Evolutionary conservation across 805 yeast species (phyloP).

Genomic region (Sporopachydermia quercuum): DNA sequence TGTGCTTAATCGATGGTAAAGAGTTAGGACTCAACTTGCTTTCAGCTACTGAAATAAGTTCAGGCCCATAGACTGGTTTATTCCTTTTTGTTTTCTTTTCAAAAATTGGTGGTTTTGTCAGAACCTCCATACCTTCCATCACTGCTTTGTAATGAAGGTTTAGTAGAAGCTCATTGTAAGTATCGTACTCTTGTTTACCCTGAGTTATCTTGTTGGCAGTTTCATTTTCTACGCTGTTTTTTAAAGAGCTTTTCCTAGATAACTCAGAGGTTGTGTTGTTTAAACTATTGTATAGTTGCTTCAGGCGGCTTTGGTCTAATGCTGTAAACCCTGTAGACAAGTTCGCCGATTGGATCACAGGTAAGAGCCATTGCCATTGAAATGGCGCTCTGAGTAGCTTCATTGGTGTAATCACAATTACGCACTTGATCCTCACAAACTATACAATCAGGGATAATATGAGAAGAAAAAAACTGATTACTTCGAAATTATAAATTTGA

Average conservation of each 20-base stretch:
- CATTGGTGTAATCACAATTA: too few relatives aligned
- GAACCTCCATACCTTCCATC: conserved; percentile 1
- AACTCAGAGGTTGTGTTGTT: too few relatives aligned
- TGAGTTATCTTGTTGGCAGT: too few relatives aligned
- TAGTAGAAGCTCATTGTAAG: not conserved
- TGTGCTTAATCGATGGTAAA: not conserved
- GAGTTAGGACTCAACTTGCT: too few relatives aligned
- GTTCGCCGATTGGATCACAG: not conserved
- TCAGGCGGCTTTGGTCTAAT: not conserved
- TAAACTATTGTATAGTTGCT: not conserved
- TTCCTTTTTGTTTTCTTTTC: not conserved
- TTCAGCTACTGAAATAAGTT: too few relatives aligned
- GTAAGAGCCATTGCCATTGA: not conserved
- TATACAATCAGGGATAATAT: too few relatives aligned
- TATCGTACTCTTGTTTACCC: not conserved
- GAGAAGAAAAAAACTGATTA: too few relatives aligned
- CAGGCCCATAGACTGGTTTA: not conserved
- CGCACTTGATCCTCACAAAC: too few relatives aligned
- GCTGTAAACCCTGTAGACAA: not conserved
- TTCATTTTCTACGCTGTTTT: too few relatives aligned
- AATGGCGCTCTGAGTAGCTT: too few relatives aligned
- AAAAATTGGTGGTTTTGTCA: not conserved
- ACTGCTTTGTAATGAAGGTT: not conserved
- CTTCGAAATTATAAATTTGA: too few relatives aligned
- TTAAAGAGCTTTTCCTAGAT: too few relatives aligned